A percentile compares a stretch with the other conserved stretches of the same genome.
Conservation (phyloP, 1,139 yeast species). For the Scheffersomyces lignicola region DNA sequence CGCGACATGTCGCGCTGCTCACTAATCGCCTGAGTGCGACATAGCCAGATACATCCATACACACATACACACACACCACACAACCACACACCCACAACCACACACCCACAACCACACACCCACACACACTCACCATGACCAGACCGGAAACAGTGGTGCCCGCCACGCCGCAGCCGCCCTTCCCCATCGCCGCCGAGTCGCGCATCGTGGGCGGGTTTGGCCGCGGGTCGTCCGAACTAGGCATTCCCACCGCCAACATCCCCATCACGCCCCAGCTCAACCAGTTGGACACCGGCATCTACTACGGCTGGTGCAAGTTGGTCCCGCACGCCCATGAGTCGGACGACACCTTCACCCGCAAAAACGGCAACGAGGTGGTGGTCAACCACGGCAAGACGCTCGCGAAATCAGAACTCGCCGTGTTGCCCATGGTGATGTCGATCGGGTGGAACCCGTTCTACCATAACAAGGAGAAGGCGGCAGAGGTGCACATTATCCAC, state of each 20-base stretch:
- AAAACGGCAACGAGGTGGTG: slow-evolving; percentile 45
- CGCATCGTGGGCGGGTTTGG: slow-evolving; percentile 87
- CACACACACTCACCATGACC: slow-evolving; percentile 18
- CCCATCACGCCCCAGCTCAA: slow-evolving; percentile 56
- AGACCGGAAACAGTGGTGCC: slow-evolving; percentile 44
- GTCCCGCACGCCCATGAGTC: slow-evolving; percentile 8
- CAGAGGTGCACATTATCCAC: slow-evolving; percentile 86
- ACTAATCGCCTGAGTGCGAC: too few relatives aligned
- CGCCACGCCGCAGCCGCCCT: slow-evolving; percentile 42
- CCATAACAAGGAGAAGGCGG: slow-evolving; percentile 73
- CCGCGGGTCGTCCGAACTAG: slow-evolving; percentile 89
- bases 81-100: too few relatives aligned
- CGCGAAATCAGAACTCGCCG: slow-evolving; percentile 36
- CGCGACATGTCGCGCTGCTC: too few relatives aligned
- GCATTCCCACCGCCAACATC: slow-evolving; percentile 94
- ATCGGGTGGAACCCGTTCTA: slow-evolving; percentile 96
- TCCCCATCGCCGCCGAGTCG: slow-evolving; percentile 60
- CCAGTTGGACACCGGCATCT: slow-evolving; percentile 75
- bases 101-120: too few relatives aligned
- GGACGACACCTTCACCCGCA: slow-evolving; percentile 16
- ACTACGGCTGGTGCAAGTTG: slow-evolving; percentile 77
- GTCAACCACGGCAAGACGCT: slow-evolving; percentile 65
- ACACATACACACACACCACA: too few relatives aligned
- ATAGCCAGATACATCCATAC: too few relatives aligned
- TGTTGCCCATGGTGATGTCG: slow-evolving; percentile 89